Conservation (phyloP, 805 yeast genomes). For the Kodamaea jinghongensis region DNA sequence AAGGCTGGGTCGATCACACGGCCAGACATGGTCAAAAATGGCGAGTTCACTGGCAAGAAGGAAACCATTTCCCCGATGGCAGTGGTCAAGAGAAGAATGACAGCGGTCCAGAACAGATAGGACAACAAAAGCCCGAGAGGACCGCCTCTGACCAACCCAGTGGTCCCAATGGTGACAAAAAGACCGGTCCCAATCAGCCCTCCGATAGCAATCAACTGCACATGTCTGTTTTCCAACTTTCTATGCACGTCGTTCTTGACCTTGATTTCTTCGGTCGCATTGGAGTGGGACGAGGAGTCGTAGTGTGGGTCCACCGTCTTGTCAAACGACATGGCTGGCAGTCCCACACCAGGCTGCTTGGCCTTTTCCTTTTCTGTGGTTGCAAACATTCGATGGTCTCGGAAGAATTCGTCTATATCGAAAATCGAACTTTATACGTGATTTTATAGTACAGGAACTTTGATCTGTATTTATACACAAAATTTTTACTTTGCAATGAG, state of each 20-base stretch:
- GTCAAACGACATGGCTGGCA: neutral
- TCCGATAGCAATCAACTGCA: slow-evolving; percentile 18
- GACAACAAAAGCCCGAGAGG: slow-evolving; percentile 18
- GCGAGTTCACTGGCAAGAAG: slow-evolving; percentile 35
- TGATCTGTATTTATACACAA: too few relatives aligned
- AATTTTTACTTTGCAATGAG: too few relatives aligned
- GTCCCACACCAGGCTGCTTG: neutral
- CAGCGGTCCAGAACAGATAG: slow-evolving; percentile 19
- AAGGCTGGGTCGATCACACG: slow-evolving; percentile 28
- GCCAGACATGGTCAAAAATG: slow-evolving; percentile 32
- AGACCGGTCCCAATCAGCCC: slow-evolving; percentile 24
- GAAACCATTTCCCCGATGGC: slow-evolving; percentile 34
- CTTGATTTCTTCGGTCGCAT: neutral
- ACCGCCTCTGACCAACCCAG: slow-evolving; percentile 19
- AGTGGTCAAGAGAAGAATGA: slow-evolving; percentile 30
- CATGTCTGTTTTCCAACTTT: slow-evolving; percentile 16
- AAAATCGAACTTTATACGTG: too few relatives aligned
- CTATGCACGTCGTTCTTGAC: slow-evolving; percentile 13
- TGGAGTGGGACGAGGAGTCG: slow-evolving; percentile 6
- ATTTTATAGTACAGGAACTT: too few relatives aligned
- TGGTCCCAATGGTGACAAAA: slow-evolving; percentile 26
- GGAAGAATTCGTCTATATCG: too few relatives aligned
- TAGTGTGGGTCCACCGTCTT: neutral
- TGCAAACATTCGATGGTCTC: neutral
- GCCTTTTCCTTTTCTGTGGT: slow-evolving; percentile 3